These are phyloP conservation scores for Papilionanthe hybrid DNA, from an alignment of 116 monocot species.

Conservation along the genomic window DNA sequence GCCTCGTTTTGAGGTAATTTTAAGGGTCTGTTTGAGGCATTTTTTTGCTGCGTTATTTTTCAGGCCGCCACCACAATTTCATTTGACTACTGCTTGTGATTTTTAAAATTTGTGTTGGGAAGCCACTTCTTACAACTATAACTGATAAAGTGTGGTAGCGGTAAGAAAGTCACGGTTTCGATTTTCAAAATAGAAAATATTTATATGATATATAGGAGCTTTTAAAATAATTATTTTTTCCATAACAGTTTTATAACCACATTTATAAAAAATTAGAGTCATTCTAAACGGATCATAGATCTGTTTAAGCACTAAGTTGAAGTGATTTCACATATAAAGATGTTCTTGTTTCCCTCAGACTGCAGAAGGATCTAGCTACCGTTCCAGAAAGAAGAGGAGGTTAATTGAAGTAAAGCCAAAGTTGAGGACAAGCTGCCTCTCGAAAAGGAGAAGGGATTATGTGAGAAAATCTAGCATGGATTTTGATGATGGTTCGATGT, in stretches of 20 bases:
- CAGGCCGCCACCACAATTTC: too few relatives aligned
- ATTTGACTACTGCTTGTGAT: too few relatives aligned
- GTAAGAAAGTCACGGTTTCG: too few relatives aligned
- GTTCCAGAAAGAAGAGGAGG: constrained; percentile 21
- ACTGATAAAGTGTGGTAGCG: too few relatives aligned
- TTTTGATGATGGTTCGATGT: constrained; percentile 6
- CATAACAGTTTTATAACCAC: too few relatives aligned
- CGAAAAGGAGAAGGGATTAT: neutral
- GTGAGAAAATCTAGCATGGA: neutral
- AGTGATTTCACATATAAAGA: neutral
- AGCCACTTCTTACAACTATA: too few relatives aligned
- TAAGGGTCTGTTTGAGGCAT: neutral
- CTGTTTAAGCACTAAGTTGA: neutral
- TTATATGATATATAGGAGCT: too few relatives aligned
- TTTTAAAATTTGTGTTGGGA: too few relatives aligned
- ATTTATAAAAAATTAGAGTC: too few relatives aligned
- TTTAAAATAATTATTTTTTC: too few relatives aligned
- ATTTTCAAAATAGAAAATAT: too few relatives aligned
- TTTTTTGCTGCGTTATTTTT: neutral
- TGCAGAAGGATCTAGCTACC: neutral
- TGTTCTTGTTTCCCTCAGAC: constrained; percentile 4
- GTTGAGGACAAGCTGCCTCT: constrained; percentile 12
- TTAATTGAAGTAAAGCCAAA: constrained; percentile 1
- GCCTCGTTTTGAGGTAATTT: constrained; percentile 2
- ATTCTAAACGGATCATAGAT: neutral